These are phyloP conservation scores for Nitzschia sp. DNA, from an alignment of 108 stramenopile genomes.

Conservation along the genomic window DNA sequence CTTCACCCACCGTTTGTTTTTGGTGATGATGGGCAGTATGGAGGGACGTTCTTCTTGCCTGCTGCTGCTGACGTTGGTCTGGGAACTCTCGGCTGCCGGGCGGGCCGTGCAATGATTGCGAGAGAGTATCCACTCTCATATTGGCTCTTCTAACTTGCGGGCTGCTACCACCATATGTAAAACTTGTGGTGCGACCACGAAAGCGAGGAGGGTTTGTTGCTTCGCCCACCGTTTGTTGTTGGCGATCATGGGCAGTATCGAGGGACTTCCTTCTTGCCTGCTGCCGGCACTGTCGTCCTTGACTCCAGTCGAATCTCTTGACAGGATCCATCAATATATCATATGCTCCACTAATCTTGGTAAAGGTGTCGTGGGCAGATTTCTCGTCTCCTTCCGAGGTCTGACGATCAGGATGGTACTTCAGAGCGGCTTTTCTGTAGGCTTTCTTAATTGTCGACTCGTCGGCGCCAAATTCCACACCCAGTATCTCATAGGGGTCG, in stretches of 20 bases:
- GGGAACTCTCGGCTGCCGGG: neutral
- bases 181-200: neutral
- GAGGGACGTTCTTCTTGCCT: neutral
- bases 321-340: constrained; percentile 70
- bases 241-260: neutral
- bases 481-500: constrained; percentile 78
- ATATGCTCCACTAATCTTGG: constrained; percentile 74
- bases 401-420: constrained; percentile 72
- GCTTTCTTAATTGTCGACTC: constrained; percentile 71
- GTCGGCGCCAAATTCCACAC: constrained; percentile 62
- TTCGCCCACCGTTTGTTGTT: neutral
- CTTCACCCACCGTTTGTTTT: neutral
- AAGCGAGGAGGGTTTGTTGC: neutral
- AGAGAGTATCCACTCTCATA: no score
- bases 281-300: neutral
- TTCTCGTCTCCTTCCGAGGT: constrained; percentile 27
- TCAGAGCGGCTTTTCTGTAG: constrained; percentile 47
- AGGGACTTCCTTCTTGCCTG: constrained; percentile 2
- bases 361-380: constrained; percentile 41
- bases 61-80: no score
- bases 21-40: neutral
- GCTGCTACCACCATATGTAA: no score
- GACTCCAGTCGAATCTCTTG: constrained; percentile 50
- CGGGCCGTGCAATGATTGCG: neutral
- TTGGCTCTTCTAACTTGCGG: no score